Evolutionary conservation across 768 basidiomycete genomes (phyloP).

Genomic region (Neoboletus subvelutipes): DNA sequence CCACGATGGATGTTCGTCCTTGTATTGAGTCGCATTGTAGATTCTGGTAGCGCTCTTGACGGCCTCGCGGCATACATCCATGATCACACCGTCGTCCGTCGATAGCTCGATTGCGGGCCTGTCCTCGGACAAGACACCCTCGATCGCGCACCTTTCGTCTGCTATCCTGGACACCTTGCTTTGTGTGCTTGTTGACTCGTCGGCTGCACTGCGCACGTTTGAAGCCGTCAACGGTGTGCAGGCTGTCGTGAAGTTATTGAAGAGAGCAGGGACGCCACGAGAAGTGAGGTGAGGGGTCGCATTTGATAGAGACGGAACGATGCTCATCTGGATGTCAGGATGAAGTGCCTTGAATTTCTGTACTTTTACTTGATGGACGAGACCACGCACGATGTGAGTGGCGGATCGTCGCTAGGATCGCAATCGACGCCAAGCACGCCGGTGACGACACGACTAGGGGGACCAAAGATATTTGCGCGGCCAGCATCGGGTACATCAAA

Average conservation of each 20-base stretch:
- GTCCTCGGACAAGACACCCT: slow-evolving; percentile 25
- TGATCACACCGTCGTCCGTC: slow-evolving; percentile 19
- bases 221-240: slow-evolving; percentile 79
- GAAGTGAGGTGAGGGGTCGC: slow-evolving; percentile 79
- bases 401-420: slow-evolving; percentile 2
- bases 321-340: slow-evolving; percentile 46
- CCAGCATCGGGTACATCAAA: slow-evolving; percentile 18
- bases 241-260: slow-evolving; percentile 82
- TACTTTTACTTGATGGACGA: slow-evolving; percentile 96
- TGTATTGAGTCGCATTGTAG: slow-evolving; percentile 38
- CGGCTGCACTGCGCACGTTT: slow-evolving; percentile 70
- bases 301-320: slow-evolving; percentile 33
- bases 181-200: slow-evolving; percentile 86
- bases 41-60: slow-evolving; percentile 70
- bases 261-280: slow-evolving; percentile 80
- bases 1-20: background rate
- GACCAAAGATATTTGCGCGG: slow-evolving; percentile 27
- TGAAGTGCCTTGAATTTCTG: slow-evolving; percentile 94
- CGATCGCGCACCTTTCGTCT: slow-evolving; percentile 57
- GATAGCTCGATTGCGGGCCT: background rate
- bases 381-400: slow-evolving; percentile 33
- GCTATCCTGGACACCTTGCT: slow-evolving; percentile 79
- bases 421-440: slow-evolving; percentile 39
- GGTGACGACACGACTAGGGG: slow-evolving; percentile 13
- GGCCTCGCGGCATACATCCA: slow-evolving; percentile 61